Conservation (phyloP, 2,329 filamentous ascomycete species). For the Aspergillus melleus region DNA sequence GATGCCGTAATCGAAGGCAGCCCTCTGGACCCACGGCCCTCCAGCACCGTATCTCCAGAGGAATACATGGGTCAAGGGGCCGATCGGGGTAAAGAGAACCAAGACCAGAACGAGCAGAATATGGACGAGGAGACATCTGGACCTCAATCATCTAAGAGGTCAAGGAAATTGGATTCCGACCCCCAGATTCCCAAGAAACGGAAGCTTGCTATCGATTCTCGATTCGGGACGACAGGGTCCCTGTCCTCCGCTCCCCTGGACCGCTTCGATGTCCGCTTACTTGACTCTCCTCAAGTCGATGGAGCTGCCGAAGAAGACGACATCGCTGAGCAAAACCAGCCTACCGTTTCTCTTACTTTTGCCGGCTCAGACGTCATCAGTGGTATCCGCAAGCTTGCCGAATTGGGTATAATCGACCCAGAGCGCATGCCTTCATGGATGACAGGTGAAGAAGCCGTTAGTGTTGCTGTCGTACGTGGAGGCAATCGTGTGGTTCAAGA, state of each 20-base stretch:
- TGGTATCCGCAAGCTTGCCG: constrained; percentile 74
- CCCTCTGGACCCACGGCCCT: constrained; percentile 50
- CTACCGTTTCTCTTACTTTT: constrained; percentile 59
- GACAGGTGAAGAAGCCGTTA: constrained; percentile 83
- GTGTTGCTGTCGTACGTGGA: constrained; percentile 65
- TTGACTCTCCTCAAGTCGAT: constrained; percentile 35
- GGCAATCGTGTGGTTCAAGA: constrained; percentile 46
- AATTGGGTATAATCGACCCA: constrained; percentile 70
- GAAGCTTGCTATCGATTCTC: constrained; percentile 62
- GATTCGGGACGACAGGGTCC: constrained; percentile 66
- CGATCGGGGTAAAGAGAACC: constrained; percentile 15
- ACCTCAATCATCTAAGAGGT: not conserved
- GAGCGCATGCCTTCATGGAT: constrained; percentile 84
- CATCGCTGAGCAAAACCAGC: constrained; percentile 9
- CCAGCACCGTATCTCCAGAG: constrained; percentile 33
- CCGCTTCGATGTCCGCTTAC: constrained; percentile 51
- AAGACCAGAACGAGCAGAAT: constrained; percentile 19
- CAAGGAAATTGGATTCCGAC: constrained; percentile 9
- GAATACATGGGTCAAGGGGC: constrained; percentile 25
- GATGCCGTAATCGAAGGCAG: constrained; percentile 58
- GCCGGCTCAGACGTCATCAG: constrained; percentile 77
- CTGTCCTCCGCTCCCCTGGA: constrained; percentile 41
- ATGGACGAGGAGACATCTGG: not conserved
- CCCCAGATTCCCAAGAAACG: constrained; percentile 55
- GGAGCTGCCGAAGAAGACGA: constrained; percentile 14